Evolutionary conservation across 371 early-diverging fungal genomes (phyloP), one percentile per base, ranked within the genome.

Genomic region (Mucor irregularis): DNA sequence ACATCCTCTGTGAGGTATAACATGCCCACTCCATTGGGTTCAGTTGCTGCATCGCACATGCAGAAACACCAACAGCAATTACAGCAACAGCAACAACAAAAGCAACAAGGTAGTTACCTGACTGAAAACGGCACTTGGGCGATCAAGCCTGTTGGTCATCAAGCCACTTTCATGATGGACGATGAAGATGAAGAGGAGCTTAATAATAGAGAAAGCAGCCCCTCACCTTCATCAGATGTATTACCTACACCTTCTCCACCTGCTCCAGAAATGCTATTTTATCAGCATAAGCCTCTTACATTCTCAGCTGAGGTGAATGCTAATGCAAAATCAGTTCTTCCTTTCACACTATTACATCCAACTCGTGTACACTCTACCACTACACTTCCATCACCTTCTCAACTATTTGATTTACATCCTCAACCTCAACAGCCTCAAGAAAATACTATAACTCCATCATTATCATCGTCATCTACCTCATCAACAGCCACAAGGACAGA

Each of bases 281-380:
- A 60, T 43, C 61, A 53, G 29, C 54, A 60, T 28, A 48, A 43
- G 24, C 61, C 61, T 11, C 34, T 60, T 7, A 46, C 40, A 34
- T 53, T 40, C 25, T 38, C 40, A 4, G 28, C 21, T 2, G 31
- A 39, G 13, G 25, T 22, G 31, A 14, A 39, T 22, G n/a, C n/a
- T n/a, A 24, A 43, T 10, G 7, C 14, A 10, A 51, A 26, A 19
- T 24, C 30, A 28, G 42, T 43, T 19, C 37, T 54, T 16, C 61
- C 61, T 10, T 61, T 49, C 44, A 61, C 61, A 21, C 44, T 61
- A 55, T 38, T 61, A 44, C 61, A 61, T 35, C 61, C 61, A 28
- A 56, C 34, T 8, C 30, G 34, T 26, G 30, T 39, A 8, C 40
- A 39, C 17, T n/a, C n/a, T n/a, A n/a, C n/a, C n/a, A n/a, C n/a